Evolutionary conservation across 352 stramenopile species (phyloP), one percentile per base, ranked within the genome.

Genomic region (Pythium apleroticum): DNA sequence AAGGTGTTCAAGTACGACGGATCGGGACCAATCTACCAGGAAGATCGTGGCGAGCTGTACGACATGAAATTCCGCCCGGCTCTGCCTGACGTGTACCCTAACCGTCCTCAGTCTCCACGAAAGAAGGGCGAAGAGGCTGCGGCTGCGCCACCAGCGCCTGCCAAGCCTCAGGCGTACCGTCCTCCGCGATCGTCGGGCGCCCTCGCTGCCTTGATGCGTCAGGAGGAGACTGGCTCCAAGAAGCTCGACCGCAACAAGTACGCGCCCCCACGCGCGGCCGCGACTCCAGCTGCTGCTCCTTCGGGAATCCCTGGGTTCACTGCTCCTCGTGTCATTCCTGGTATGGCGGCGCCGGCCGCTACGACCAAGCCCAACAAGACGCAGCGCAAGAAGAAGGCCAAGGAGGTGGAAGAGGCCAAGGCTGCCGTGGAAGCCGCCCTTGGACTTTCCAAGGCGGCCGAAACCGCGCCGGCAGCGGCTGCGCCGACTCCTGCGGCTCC

Each of bases 1-100:
- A 94, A 97, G 71, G 65, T 99, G 5, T 99, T 98, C 78, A 86
- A 87, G 53, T 99, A 99, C 77, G 96, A 99, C 74, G 97, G 97
- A 45, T 77, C 75, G 14, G 91, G 90, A 12, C 91, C 91, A 20
- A 88, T 98, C 68, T 73, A 89, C 79, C 86, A 81, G 72, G 91
- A 90, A 63, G 88, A 84, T 55, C 90, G 88, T 60, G 71, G 60
- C 5, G 87, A 93, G 77, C 74, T 96, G 15, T 97, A 94, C 66
- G 91, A 97, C 68, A 71, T 95, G 12, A 80, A 91, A 65, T 98
- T 95, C 73, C 80, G 88, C 17, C 91, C 91, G 1, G 88, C 88
- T 15, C 60, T 76, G 2, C 59, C 76, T 0, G 87, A 90, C 0
- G 77, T 88, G 56, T 98, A 97, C 69, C 86, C 91, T 27, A 96